Evolutionary conservation across 257 asterid species (phyloP).

Genomic region (Solanum rostratum): DNA sequence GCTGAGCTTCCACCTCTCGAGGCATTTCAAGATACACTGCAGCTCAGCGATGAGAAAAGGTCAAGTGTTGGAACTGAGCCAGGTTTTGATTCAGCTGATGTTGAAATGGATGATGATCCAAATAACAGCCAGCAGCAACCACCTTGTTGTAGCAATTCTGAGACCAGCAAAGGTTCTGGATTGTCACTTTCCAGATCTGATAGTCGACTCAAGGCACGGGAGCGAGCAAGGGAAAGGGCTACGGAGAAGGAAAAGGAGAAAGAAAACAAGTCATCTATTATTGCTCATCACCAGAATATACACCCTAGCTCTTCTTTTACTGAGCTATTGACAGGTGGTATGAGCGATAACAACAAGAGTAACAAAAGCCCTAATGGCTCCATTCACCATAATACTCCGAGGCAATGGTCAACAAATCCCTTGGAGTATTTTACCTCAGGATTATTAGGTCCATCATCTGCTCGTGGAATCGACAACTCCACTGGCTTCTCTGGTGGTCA

Average conservation of each 20-base stretch:
- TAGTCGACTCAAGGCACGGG: slow-evolving; percentile 37
- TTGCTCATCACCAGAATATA: slow-evolving; percentile 19
- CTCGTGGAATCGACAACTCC: background rate
- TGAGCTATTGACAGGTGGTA: slow-evolving; percentile 39
- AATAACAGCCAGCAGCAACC: slow-evolving; percentile 15
- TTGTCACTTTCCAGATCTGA: slow-evolving; percentile 48
- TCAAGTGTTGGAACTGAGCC: slow-evolving; percentile 40
- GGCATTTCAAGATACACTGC: slow-evolving; percentile 49
- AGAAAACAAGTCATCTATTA: slow-evolving; percentile 12
- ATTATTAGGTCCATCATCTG: slow-evolving; percentile 11
- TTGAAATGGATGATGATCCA: slow-evolving; percentile 37
- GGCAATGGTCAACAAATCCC: slow-evolving; percentile 24
- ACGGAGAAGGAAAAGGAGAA: slow-evolving; percentile 43
- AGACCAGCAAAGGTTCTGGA: slow-evolving; percentile 40
- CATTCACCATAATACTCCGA: background rate
- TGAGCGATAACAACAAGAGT: background rate
- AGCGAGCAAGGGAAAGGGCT: slow-evolving; percentile 38
- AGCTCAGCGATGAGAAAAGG: slow-evolving; percentile 54
- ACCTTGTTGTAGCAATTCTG: slow-evolving; percentile 28
- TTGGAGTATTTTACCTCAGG: slow-evolving; percentile 37
- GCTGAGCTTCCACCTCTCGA: slow-evolving; percentile 56
- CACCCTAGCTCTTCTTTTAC: slow-evolving; percentile 45
- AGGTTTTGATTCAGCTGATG: slow-evolving; percentile 41
- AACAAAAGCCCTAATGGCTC: background rate
- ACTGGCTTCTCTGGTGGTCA: slow-evolving; percentile 12